Base-by-base conservation (phyloP, 2,329 filamentous ascomycete genomes). In the Peltaster fructicola region DNA sequence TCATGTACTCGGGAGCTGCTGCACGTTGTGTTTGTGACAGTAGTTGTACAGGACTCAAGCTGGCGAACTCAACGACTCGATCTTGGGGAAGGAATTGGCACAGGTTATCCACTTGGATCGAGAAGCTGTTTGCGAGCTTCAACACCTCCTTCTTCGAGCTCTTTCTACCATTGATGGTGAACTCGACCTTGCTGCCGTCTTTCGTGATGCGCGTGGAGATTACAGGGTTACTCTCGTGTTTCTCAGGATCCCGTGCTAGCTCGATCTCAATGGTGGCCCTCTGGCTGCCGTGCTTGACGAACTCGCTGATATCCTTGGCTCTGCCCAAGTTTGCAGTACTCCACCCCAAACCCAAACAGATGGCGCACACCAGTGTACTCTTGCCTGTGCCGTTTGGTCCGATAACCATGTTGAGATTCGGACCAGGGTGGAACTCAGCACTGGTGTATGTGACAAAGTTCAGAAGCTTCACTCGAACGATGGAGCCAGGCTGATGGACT, bases 331-430 rank as follows among this genome's bases (percentile, higher is more conserved):
- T 69, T 51, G 74, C 68, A 13, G 84, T 72, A 15, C 70, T 67
- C 61, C 76, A 93, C 23, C 88, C 88, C 14, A 98, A 57, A 3
- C 88, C 88, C 8, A 98, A 56, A 44, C 88, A 95, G 38, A 98
- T 91, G 21, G 88, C 88, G 52, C 88, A 98, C 20, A 98, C 85
- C 14, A 98, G 62, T 0, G 88, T 93, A 53, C 85, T 95, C 54
- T 98, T 98, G 27, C 88, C 88, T 0, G 88, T 95, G 16, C 88
- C 88, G 43, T 98, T 98, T n/a, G 88, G 88, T 0, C 88, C 88
- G 39, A 98, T 92, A 26, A 98, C 74, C 85, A 98, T 95, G 48
- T 98, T 98, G 43, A 98, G 53, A 46, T 79, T 85, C 1, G 88
- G 85, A 0, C 88, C 88, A 8, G 82, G 81, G 30, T 75, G 69